These are phyloP conservation scores for Geranomyces michiganensis DNA, from an alignment of 192 early-diverging fungal species.

Conservation along the genomic window DNA sequence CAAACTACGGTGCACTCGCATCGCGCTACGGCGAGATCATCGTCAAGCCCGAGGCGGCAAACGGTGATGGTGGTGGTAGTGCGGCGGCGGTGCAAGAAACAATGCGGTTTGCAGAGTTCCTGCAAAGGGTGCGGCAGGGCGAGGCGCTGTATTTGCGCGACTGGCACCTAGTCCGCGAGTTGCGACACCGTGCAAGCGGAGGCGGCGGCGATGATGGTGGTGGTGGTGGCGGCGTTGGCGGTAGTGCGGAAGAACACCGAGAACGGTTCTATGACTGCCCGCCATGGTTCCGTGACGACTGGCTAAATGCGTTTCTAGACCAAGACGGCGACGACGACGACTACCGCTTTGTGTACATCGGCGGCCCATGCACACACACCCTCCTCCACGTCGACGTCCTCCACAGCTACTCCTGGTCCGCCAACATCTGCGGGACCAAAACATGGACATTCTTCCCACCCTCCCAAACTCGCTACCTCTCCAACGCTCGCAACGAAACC, in stretches of 20 bases:
- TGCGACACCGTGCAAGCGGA: too few species aligned
- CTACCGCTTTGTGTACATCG: conserved; percentile 37
- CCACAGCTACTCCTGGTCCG: conserved; percentile 23
- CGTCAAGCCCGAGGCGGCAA: conserved; percentile 1
- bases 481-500: not conserved
- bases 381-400: conserved; percentile 22
- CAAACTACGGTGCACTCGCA: conserved; percentile 13
- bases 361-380: conserved; percentile 26
- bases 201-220: too few species aligned
- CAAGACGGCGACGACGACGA: conserved; percentile 11
- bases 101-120: conserved; percentile 13
- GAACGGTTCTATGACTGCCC: conserved; percentile 8
- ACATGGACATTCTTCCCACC: conserved; percentile 36
- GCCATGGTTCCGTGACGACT: conserved; percentile 27
- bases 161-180: conserved; percentile 30
- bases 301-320: conserved; percentile 24
- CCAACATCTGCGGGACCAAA: conserved; percentile 32
- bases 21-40: not conserved
- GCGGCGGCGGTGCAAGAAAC: not conserved
- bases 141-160: conserved; percentile 23
- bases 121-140: conserved; percentile 6
- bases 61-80: too few species aligned
- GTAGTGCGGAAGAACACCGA: not conserved
- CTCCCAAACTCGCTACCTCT: conserved; percentile 8
- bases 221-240: too few species aligned